Evolutionary conservation across 73 alveolate species (phyloP).

Genomic region (Stentor roeselii): DNA sequence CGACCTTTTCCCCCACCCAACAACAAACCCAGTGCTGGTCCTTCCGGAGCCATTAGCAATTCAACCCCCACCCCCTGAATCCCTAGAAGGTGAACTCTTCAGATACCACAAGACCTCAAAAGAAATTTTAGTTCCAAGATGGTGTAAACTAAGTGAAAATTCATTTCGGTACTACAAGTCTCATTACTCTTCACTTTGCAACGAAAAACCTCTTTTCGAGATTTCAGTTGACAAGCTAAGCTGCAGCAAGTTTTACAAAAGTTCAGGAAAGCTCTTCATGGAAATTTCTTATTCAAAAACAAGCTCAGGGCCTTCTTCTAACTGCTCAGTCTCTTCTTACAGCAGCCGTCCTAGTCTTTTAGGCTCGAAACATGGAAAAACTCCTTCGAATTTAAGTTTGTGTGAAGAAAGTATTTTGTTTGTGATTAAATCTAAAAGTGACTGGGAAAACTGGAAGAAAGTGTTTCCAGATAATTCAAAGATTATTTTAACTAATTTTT

Average conservation of each 20-base stretch:
- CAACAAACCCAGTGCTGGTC: neutral
- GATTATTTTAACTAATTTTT: too few relatives aligned
- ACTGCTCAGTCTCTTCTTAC: neutral
- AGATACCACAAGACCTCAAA: neutral
- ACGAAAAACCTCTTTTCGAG: neutral
- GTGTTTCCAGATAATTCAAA: neutral
- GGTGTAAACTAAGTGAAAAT: neutral
- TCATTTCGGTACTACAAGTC: neutral
- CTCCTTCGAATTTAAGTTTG: neutral
- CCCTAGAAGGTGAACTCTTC: neutral
- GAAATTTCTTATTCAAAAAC: neutral
- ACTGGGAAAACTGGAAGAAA: constrained; percentile 1
- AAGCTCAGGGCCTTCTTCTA: neutral
- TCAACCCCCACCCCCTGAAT: neutral
- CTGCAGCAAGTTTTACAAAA: neutral
- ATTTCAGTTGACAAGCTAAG: neutral
- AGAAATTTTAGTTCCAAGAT: neutral
- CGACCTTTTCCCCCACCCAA: neutral
- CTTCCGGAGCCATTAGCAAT: neutral
- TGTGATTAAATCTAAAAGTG: neutral
- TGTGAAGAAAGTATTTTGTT: neutral
- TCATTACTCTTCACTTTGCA: neutral
- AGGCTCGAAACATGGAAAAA: neutral
- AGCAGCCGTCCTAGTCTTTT: neutral
- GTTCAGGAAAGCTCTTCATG: neutral